Evolutionary conservation across 2,329 filamentous ascomycete species (phyloP), one percentile per base, ranked within the genome.

Genomic region (Sporothrix brunneoviolacea): DNA sequence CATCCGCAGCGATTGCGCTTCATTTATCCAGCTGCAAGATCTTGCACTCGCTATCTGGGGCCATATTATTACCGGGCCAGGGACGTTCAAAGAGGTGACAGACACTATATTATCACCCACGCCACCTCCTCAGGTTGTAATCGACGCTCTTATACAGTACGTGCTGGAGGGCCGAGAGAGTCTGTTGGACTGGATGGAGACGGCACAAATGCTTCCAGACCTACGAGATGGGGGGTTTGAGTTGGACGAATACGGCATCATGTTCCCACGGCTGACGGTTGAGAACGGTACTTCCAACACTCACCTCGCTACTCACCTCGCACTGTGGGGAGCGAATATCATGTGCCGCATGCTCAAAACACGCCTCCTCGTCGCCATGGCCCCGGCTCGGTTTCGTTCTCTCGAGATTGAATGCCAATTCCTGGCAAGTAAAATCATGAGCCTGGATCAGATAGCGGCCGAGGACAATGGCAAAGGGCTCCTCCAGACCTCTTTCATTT

Each of bases 301-400:
- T 5, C 32, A 45, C 32, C 32, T 30, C 19, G n/a, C 37, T 19
- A 36, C 42, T 15, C 42, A 22, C 3, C 42, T 45, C 13, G 35
- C 42, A 32, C 42, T 45, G 10, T 45, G 42, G 42, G 42, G 42
- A 8, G 37, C 42, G 32, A 45, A 45, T 32, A 45, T 45, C 21
- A 18, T 36, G 32, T 45, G 42, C 32, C 27, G 42, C 8, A 45
- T 45, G 19, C 32, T 45, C 32, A 45, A 45, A 9, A 15, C 42
- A 10, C 15, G 42, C 3, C 42, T 45, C 32, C 42, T 45, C n/a
- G 30, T 45, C 13, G 42, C 42, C 30, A 36, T 45, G 42, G 42
- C 42, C 2, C 42, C 42, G 4, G 8, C 21, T 2, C 42, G 42
- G 4, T 45, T 36, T 3, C 42, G 32, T 1, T 19, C 13, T 2